phyloP scores from a whole-genome alignment of 2,329 filamentous ascomycete species.

The Cercospora sojina region DNA sequence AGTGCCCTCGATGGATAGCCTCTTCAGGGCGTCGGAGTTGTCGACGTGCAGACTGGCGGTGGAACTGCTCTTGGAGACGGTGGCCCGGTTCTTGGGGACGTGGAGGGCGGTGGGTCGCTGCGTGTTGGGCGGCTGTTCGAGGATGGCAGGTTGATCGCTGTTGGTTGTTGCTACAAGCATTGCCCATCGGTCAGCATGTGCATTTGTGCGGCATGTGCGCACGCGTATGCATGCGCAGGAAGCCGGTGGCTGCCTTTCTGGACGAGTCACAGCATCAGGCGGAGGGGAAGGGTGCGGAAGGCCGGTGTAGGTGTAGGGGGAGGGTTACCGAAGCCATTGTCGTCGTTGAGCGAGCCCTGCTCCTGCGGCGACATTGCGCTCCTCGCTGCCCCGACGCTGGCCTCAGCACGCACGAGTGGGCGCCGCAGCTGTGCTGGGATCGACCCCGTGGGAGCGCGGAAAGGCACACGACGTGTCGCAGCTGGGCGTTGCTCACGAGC shows the following conservation, averaged over 20 bases:
- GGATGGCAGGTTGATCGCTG: conserved; percentile 17
- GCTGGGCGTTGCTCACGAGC: conserved; percentile 2
- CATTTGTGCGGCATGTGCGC: conserved; percentile 1
- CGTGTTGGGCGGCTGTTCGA: conserved; percentile 15
- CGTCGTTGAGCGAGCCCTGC: not conserved
- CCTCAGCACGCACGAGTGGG: not conserved
- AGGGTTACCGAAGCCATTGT: not conserved
- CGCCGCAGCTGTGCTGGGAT: not conserved
- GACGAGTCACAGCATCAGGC: not conserved
- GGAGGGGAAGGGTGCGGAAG: not conserved
- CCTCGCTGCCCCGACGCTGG: not conserved
- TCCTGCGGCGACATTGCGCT: conserved; percentile 1
- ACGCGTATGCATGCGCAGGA: not conserved
- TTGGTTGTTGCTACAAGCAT: conserved; percentile 6
- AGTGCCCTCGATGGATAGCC: conserved; percentile 74
- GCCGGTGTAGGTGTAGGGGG: not conserved
- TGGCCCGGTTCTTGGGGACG: conserved; percentile 52
- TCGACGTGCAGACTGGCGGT: conserved; percentile 49
- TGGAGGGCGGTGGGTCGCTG: conserved; percentile 28
- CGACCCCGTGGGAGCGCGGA: not conserved
- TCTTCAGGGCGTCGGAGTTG: conserved; percentile 54
- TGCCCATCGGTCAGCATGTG: not conserved
- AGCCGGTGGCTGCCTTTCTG: not conserved
- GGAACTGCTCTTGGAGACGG: conserved; percentile 40
- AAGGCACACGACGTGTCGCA: conserved; percentile 4